Evolutionary conservation across 1,284 basidiomycete genomes (phyloP), one percentile per base, ranked within the genome.

Genomic region (Malassezia vespertilionis): DNA sequence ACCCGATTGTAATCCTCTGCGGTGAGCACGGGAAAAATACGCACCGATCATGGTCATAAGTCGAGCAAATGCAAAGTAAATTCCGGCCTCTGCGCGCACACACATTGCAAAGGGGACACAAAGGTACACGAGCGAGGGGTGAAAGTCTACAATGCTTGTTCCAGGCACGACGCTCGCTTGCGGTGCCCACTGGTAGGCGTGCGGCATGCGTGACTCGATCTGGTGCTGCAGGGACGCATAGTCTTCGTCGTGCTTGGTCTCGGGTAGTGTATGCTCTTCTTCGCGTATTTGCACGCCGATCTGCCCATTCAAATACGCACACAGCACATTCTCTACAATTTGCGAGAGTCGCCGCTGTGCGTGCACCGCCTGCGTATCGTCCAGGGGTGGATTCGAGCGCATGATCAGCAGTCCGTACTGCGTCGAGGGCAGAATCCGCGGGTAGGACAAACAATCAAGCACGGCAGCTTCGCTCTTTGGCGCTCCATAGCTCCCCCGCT

Each of bases 61-160:
- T 23, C 49, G 53, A 32, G 70, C 67, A 46, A 72, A 72, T 5
- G 65, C 65, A 50, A 72, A 72, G 55, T 63, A 72, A 58, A 71
- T 68, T 18, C 69, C 69, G 11, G 70, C 65, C 40, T 72, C 70
- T 1, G 63, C 66, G 3, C 62, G 56, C 0, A 71, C 56, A 33
- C 65, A 71, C 40, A 67, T 60, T 3, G 70, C 68, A 33, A 71
- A 71, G 11, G 68, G 65, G 8, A 63, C 62, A 31, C 66, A 69
- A 2, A 69, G 60, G 41, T 63, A 63, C 9, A 69, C 61, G n/a
- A 69, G 47, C 3, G 61, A 65, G 5, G 65, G 65, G 30, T 67
- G 62, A 33, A 65, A 69, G n/a, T 63, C 61, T 27, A 39, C 36
- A 3, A 48, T 28, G 12, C 23, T 40, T 14, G 40, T 34, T 5